phyloP scores from a whole-genome alignment of 257 asterid genomes.

The Solanum medicagineum region DNA sequence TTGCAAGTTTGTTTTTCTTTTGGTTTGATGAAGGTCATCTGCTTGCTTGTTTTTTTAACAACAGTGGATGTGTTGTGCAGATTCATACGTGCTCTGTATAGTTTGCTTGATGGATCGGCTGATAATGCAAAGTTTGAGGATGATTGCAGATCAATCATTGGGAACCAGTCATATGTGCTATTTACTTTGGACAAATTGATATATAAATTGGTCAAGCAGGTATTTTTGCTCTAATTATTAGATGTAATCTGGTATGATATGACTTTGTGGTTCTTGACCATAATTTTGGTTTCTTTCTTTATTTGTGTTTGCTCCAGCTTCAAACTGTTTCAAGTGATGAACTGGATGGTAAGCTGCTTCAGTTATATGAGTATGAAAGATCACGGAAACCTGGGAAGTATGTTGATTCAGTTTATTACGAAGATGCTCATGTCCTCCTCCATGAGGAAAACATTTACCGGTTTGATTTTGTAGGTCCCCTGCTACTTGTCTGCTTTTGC shows the following conservation, averaged over 20 bases:
- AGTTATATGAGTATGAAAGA: slow-evolving; percentile 29
- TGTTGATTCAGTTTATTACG: slow-evolving; percentile 34
- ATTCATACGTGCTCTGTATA: slow-evolving; percentile 8
- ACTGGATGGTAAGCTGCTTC: slow-evolving; percentile 34
- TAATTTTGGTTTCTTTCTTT: neutral
- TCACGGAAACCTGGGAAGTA: slow-evolving; percentile 27
- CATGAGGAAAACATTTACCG: slow-evolving; percentile 41
- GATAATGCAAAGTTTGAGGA: slow-evolving; percentile 20
- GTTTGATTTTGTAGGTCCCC: slow-evolving; percentile 51
- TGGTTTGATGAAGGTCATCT: neutral
- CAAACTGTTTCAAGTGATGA: slow-evolving; percentile 39
- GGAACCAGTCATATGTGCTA: slow-evolving; percentile 14
- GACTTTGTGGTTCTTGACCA: neutral
- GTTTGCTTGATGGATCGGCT: slow-evolving; percentile 15
- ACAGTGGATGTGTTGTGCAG: neutral
- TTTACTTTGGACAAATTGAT: slow-evolving; percentile 16
- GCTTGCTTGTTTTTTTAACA: neutral
- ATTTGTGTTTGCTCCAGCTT: slow-evolving; percentile 15
- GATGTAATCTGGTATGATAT: neutral
- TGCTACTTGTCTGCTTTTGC: neutral
- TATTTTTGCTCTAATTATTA: neutral
- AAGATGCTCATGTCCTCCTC: slow-evolving; percentile 30
- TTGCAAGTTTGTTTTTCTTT: neutral
- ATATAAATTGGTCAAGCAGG: slow-evolving; percentile 18
- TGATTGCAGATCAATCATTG: slow-evolving; percentile 13